Base-by-base conservation (phyloP, 225 moss, liverwort and hornwort species). In the Ulota crispa region DNA sequence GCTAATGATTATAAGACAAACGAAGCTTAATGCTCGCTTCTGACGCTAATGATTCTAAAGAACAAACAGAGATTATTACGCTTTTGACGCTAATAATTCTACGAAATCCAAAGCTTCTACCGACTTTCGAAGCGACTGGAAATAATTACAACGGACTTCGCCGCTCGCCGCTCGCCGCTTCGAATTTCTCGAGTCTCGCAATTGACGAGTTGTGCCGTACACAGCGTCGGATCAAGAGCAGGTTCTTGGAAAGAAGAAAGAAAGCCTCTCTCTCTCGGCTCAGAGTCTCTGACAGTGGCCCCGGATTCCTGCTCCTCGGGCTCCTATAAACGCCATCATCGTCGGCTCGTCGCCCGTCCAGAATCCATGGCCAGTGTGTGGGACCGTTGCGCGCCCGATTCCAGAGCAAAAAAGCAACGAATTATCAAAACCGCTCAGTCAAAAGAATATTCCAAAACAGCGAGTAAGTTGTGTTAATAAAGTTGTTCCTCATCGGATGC, bases 361-460 rank as follows among this genome's bases (percentile, higher is more conserved):
- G 72, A 78, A 42, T 77, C 73, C 30, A 11, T 59, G 78, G 73
- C 60, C 39, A 19, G 78, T 85, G 85, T 82, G 78, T 85, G 85
- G 85, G 78, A 62, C 82, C 85, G 7, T 37, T 45, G 50, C 34
- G 5, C 4, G 34, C 50, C 50, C 28, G 8, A 14, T n/a, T 52
- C 69, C 65, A 21, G 19, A 24, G 41, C 45, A 37, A 42, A 24
- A 50, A 32, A 34, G 42, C 23, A 31, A n/a, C n/a, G n/a, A n/a
- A 23, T 5, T 60, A 43, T 21, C 9, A 30, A 30, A 18, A 5
- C 18, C 50, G 18, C 0, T 50, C 50, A 15, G 50, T 47, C 18
- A 68, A 30, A 30, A 21, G 50, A 50, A 60, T 31, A 36, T 16
- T 16, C 31, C 47, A 27, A 68, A 16, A 5, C 50, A 64, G 9